Percentiles rank a stretch among this genome's conserved stretches.
Evolutionary conservation across 78 protist species (phyloP).

Genomic region (Dictyostelium intermedium): DNA sequence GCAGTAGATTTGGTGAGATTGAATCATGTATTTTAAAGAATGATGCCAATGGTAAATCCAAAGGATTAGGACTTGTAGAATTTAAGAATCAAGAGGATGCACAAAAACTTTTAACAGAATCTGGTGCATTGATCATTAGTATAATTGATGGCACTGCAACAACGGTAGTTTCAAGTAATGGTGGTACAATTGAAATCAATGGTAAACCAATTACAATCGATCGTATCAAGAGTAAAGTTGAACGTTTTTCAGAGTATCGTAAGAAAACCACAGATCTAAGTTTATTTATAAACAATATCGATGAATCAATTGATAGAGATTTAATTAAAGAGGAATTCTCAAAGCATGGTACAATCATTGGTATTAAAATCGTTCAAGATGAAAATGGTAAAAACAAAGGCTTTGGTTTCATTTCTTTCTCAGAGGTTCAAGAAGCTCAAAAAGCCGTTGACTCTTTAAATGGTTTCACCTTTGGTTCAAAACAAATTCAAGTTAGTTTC

Average conservation of each 20-base stretch:
- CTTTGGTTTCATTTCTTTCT: slow-evolving; percentile 96
- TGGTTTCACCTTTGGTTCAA: slow-evolving; percentile 73
- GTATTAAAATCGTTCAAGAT: slow-evolving; percentile 84
- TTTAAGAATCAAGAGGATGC: slow-evolving; percentile 92
- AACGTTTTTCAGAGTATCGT: slow-evolving; percentile 31
- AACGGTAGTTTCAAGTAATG: background rate
- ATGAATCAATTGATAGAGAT: slow-evolving; percentile 91
- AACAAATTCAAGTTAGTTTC: slow-evolving; percentile 41
- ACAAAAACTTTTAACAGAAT: slow-evolving; percentile 49
- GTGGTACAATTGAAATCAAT: slow-evolving; percentile 3
- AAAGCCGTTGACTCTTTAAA: slow-evolving; percentile 91
- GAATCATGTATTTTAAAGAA: slow-evolving; percentile 84
- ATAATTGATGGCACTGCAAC: background rate
- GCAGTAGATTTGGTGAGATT: slow-evolving; percentile 85
- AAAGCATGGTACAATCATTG: slow-evolving; percentile 85
- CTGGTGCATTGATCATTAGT: background rate
- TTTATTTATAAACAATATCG: slow-evolving; percentile 97
- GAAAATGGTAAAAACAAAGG: slow-evolving; percentile 88
- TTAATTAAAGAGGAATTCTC: slow-evolving; percentile 86
- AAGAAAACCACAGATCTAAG: slow-evolving; percentile 81
- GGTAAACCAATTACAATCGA: slow-evolving; percentile 40
- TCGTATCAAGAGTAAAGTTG: slow-evolving; percentile 59
- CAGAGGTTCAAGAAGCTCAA: slow-evolving; percentile 87
- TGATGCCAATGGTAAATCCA: slow-evolving; percentile 78
- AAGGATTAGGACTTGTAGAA: slow-evolving; percentile 97